A percentile compares a stretch with the other conserved stretches of the same genome.
These are phyloP conservation scores for Cercospora citrullina DNA, from an alignment of 2,329 filamentous ascomycete genomes.

Conservation along the genomic window DNA sequence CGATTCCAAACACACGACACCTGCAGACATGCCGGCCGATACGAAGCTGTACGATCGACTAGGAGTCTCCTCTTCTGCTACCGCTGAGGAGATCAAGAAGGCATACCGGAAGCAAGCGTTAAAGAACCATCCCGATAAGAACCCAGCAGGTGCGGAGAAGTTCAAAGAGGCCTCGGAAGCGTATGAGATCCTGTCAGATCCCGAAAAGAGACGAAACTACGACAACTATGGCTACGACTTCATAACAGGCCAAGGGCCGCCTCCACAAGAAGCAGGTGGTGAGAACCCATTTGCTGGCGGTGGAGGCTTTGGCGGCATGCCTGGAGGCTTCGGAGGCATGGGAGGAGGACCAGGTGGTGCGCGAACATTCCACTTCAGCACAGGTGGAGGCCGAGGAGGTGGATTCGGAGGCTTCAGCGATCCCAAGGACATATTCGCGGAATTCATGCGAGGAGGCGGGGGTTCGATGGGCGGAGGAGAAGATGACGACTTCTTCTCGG, in stretches of 20 bases:
- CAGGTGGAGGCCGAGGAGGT: conserved; percentile 52
- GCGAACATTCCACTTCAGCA: conserved; percentile 66
- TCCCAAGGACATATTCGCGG: conserved; percentile 78
- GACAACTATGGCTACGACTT: conserved; percentile 95
- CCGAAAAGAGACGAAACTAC: conserved; percentile 93
- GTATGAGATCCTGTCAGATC: conserved; percentile 96
- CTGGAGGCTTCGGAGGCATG: conserved; percentile 58
- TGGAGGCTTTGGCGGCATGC: conserved; percentile 58
- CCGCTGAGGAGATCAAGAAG: conserved; percentile 96
- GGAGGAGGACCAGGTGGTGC: conserved; percentile 51
- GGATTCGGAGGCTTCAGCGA: conserved; percentile 78
- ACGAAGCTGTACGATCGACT: conserved; percentile 92
- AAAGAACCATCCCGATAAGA: conserved; percentile 90
- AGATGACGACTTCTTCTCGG: conserved; percentile 53
- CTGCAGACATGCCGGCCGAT: conserved; percentile 76
- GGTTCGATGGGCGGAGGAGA: conserved; percentile 50
- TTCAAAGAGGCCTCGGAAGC: conserved; percentile 98
- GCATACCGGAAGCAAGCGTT: conserved; percentile 87
- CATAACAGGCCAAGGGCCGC: conserved; percentile 51
- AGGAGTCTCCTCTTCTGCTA: conserved; percentile 72
- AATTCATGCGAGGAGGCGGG: conserved; percentile 69
- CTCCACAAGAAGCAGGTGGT: conserved; percentile 57
- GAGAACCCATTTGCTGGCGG: conserved; percentile 43
- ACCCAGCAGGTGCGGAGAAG: conserved; percentile 82
- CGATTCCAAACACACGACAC: conserved; percentile 8